Base-by-base conservation (phyloP, 2,329 filamentous ascomycete genomes). In the Monascus ruber region DNA sequence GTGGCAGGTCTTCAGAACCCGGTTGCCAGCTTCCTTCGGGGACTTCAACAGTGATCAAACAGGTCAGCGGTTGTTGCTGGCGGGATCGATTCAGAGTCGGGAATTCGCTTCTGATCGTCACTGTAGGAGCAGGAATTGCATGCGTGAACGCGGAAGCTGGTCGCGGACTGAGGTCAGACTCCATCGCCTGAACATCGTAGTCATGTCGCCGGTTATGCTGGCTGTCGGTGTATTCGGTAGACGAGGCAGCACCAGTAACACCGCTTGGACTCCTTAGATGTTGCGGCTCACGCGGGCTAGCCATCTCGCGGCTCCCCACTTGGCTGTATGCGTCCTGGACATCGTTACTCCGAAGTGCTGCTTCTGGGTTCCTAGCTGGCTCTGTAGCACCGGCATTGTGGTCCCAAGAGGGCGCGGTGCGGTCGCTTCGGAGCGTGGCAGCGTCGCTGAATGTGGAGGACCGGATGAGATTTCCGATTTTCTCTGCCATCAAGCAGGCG, bases 31-130 rank as follows among this genome's bases (percentile, higher is more conserved):
- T 94, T 49, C 81, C 85, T 55, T 94, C 88, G 0, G 87, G 79
- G 1, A 96, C 87, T 63, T 98, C 91, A 35, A 98, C 79, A 0
- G 91, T 96, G 37, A 98, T 76, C 39, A 98, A 69, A 54, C 91
- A 98, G 1, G 91, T 96, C 47, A 98, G 70, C 7, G 85, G 91
- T 60, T 98, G 91, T 60, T 95, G 91, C 57, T 94, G 86, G 37
- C 88, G 82, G 17, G 88, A 95, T 47, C 86, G 77, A 61, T 74
- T 95, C 53, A 98, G 76, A 1, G 91, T 96, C 0, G 91, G 91
- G 56, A 95, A 98, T 63, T 98, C 91, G 57, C 89, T 96, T 42
- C 89, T 84, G 35, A 98, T 83, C 0, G 85, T 94, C n/a, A 98
- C 87, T 0, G 78, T 83, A 0, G 91, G 91, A 5, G 87, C 71